Base-by-base conservation (phyloP, 2,329 filamentous ascomycete genomes). In the Diaporthe batatas region DNA sequence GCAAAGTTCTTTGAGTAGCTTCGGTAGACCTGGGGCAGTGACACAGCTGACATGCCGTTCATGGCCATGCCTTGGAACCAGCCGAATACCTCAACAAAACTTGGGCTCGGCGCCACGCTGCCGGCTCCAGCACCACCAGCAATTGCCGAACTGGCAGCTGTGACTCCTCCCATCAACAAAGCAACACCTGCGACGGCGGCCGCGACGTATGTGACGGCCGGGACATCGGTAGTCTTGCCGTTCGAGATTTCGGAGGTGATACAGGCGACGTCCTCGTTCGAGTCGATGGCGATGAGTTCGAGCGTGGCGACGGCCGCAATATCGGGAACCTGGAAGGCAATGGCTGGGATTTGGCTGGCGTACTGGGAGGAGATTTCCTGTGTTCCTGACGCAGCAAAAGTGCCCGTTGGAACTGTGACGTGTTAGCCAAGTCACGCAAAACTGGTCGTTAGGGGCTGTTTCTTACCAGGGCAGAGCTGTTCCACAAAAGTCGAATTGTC, bases 51-150 rank as follows among this genome's bases (percentile, higher is more conserved):
- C 96, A 98, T 98, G 76, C 96, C 95, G 82, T 96, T 98, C 86
- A 96, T 93, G 36, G 96, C 95, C 87, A 98, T 93, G 65, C 93
- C 92, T 83, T 98, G 95, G 82, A 98, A 98, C 90, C 94, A 97
- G 75, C 92, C 91, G 76, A 98, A 89, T 62, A 97, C 91, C 79
- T 98, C 94, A 57, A 88, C 88, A 80, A 98, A 98, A 69, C 92
- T 94, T 34, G 96, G 96, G 77, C 94, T 96, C 53, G 92, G 86
- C 14, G 92, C 88, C 2, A 90, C 87, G 16, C 87, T 86, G 18
- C 85, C 87, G 14, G 88, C 84, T 25, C 85, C 85, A 59, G 88
- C 88, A 72, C 86, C 86, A 58, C 90, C 85, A 34, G 88, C 87
- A 23, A 91, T 82, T 11, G 87, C 89, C 49, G 90, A 87, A 65